Base-by-base conservation (phyloP, 768 basidiomycete genomes). In the Gloeopeniophorella convolvens region DNA sequence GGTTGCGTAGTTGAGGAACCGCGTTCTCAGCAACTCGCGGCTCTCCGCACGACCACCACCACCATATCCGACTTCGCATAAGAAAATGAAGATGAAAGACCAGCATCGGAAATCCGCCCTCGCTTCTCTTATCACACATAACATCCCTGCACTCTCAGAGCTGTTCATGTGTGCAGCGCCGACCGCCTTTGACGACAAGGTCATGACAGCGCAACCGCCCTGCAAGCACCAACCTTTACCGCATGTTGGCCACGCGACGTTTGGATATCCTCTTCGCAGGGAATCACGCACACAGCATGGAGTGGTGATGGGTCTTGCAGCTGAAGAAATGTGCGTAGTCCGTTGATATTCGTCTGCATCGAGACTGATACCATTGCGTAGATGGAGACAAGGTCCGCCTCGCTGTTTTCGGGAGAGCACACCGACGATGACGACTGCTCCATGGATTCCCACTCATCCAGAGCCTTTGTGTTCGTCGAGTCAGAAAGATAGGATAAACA, bases 381-480 rank as follows among this genome's bases (percentile, higher is more conserved):
- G 86, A 79, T 88, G 72, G 87, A 90, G 37, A 66, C 75, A 20
- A 76, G 87, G 56, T 73, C 80, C 13, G 83, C 87, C 13, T 69
- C 75, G 1, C 69, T 75, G 13, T 87, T 79, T 50, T 75, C 81
- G 1, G 85, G 86, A 18, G 86, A 79, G 6, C 88, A 89, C 55
- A 72, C 76, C 2, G 85, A 87, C 47, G 86, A 88, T 37, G 82
- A 85, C n/a, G 88, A 90, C 59, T 80, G 68, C 89, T 34, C 79
- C 85, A 7, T 91, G 88, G 87, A 88, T 88, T 62, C 88, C 88
- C 1, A 85, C 83, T 3, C 87, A 90, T 57, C 85, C 88, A 4
- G 88, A 89, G 32, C 67, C 89, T 13, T 87, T 91, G 61, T 88
- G 83, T 53, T 82, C 88, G 0, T 86, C 85, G 13, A 82, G 87